Conservation (phyloP, 257 asterid genomes). For the Thymus mandschuricus region DNA sequence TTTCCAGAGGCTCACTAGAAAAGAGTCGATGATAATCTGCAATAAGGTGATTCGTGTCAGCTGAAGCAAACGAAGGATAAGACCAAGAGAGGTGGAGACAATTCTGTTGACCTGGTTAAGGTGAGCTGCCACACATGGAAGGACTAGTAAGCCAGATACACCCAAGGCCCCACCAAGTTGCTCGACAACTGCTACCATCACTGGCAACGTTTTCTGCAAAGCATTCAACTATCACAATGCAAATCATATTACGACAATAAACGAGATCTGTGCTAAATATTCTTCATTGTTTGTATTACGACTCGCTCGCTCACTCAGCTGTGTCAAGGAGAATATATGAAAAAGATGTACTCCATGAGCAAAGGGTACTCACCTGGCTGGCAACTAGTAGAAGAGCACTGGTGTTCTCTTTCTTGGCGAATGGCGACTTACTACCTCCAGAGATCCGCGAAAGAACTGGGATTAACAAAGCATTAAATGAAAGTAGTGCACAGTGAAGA, state of each 20-base stretch:
- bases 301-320: too few species aligned
- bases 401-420: conserved; percentile 68
- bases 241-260: background rate
- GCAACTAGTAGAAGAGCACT: conserved; percentile 76
- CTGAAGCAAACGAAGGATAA: conserved; percentile 2
- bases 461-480: conserved; percentile 65
- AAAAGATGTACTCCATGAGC: background rate
- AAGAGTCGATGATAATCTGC: conserved; percentile 86
- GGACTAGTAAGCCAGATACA: conserved; percentile 86
- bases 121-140: conserved; percentile 97
- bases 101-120: conserved; percentile 68
- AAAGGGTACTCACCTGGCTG: conserved; percentile 70
- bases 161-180: conserved; percentile 94
- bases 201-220: conserved; percentile 90
- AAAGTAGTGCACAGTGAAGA: conserved; percentile 65
- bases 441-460: too few species aligned
- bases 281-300: too few species aligned
- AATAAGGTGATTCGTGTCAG: conserved; percentile 25
- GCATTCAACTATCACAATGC: background rate
- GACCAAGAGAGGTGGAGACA: conserved; percentile 8
- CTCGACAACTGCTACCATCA: conserved; percentile 96
- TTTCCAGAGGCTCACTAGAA: conserved; percentile 71
- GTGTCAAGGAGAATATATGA: background rate
- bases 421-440: too few species aligned
- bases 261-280: background rate